Conservation (phyloP, 345 rosid species). For the Xanthoceras sorbifolium region DNA sequence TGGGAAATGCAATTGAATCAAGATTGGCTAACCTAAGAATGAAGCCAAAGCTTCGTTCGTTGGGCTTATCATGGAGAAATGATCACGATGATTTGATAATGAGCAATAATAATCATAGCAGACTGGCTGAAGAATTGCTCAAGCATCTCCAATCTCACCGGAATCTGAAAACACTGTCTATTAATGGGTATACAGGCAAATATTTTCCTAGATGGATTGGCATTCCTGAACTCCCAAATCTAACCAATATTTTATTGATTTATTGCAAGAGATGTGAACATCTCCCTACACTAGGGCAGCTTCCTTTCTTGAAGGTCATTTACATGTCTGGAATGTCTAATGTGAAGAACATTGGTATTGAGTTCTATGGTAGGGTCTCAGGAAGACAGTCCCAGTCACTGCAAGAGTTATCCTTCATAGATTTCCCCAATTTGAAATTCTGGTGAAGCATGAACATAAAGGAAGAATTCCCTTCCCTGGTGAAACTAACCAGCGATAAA, state of each 20-base stretch:
- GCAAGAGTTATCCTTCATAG: conserved; percentile 17
- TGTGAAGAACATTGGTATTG: conserved; percentile 16
- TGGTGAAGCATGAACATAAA: conserved; percentile 27
- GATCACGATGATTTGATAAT: neutral
- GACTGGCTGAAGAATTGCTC: conserved; percentile 5
- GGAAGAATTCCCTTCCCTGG: conserved; percentile 26
- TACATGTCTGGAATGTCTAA: conserved; percentile 20
- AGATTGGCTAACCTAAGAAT: conserved; percentile 16
- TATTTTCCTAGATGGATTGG: conserved; percentile 28
- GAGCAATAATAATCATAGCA: neutral
- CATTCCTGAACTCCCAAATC: conserved; percentile 13
- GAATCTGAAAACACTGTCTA: conserved; percentile 19
- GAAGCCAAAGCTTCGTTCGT: conserved; percentile 10
- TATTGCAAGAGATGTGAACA: conserved; percentile 14
- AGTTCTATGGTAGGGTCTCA: conserved; percentile 22
- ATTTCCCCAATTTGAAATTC: conserved; percentile 19
- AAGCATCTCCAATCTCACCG: conserved; percentile 17
- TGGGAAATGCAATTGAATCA: conserved; percentile 14
- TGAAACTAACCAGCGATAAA: conserved; percentile 17
- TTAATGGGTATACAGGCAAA: conserved; percentile 17
- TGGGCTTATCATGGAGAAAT: conserved; percentile 23
- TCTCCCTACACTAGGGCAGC: conserved; percentile 30
- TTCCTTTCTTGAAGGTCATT: conserved; percentile 27
- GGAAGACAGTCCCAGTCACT: conserved; percentile 18
- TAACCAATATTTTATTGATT: conserved; percentile 11